A percentile compares a stretch with the other conserved stretches of the same genome.
phyloP scores from a whole-genome alignment of 257 asterid genomes.

The Fraxinus cuspidata region DNA sequence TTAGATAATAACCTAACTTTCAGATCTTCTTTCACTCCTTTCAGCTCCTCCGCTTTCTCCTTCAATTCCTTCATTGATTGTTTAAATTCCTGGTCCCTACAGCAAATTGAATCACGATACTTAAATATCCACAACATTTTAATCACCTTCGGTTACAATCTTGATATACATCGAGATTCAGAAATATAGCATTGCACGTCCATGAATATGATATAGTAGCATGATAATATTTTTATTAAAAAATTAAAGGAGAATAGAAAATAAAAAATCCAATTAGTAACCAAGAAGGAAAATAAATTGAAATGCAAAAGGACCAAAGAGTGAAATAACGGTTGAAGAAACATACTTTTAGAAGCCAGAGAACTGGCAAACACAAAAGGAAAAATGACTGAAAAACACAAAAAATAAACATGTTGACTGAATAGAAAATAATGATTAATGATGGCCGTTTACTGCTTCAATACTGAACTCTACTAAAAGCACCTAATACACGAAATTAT shows the following conservation, averaged over 20 bases:
- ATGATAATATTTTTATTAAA: too few relatives aligned
- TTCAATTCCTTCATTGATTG: conserved; percentile 73
- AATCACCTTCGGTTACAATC: background rate
- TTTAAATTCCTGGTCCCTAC: conserved; percentile 70
- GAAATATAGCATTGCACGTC: background rate
- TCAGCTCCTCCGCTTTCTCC: conserved; percentile 72
- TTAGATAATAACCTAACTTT: conserved; percentile 64
- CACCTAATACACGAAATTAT: background rate
- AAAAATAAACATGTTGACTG: background rate
- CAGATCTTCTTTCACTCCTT: conserved; percentile 74
- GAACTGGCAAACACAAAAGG: background rate
- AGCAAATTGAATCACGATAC: conserved; percentile 27
- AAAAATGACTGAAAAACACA: background rate
- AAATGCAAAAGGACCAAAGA: background rate
- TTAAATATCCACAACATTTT: background rate
- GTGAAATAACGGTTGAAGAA: background rate
- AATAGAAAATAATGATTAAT: background rate
- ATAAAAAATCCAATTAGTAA: background rate
- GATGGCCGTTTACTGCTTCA: background rate
- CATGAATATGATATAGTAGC: background rate
- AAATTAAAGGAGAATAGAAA: background rate
- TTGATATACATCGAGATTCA: background rate
- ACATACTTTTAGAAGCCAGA: background rate
- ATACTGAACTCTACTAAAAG: background rate
- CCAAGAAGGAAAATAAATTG: background rate